Evolutionary conservation across 2,329 filamentous ascomycete genomes (phyloP).

Genomic region (Arthrobotrys entomopaga): DNA sequence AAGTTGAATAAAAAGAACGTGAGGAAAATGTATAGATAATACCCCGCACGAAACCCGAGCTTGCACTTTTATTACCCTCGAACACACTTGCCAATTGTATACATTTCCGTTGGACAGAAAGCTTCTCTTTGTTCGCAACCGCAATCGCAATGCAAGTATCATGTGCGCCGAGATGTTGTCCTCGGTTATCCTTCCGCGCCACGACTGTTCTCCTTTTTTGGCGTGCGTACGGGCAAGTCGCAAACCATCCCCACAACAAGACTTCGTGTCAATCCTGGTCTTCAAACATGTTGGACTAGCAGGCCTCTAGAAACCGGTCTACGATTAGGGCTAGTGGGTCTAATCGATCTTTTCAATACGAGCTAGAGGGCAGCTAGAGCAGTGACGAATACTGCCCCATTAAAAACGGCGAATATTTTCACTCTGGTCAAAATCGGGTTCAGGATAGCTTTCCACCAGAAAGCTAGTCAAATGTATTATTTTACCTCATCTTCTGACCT

Average conservation of each 20-base stretch:
- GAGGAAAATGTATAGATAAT: constrained; percentile 1
- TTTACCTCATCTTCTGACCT: neutral
- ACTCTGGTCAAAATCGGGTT: neutral
- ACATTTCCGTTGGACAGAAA: neutral
- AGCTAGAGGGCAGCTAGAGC: too few species aligned
- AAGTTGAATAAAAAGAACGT: neutral
- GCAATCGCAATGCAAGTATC: constrained; percentile 6
- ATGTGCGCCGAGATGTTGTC: constrained; percentile 7
- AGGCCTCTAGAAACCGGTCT: too few species aligned
- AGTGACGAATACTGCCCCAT: too few species aligned
- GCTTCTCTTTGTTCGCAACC: neutral
- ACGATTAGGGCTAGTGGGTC: too few species aligned
- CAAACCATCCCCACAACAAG: neutral
- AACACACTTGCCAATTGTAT: too few species aligned
- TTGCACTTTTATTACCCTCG: too few species aligned
- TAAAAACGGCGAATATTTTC: too few species aligned
- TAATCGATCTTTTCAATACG: too few species aligned
- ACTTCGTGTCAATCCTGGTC: neutral
- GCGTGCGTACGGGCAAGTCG: neutral
- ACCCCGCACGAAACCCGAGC: neutral
- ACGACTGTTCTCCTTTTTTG: neutral
- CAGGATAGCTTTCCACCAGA: neutral
- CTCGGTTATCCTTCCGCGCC: neutral
- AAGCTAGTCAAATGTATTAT: constrained; percentile 1
- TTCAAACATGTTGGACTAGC: neutral